Conservation (phyloP, 305 asterid species). For the Solanum hybrid region DNA sequence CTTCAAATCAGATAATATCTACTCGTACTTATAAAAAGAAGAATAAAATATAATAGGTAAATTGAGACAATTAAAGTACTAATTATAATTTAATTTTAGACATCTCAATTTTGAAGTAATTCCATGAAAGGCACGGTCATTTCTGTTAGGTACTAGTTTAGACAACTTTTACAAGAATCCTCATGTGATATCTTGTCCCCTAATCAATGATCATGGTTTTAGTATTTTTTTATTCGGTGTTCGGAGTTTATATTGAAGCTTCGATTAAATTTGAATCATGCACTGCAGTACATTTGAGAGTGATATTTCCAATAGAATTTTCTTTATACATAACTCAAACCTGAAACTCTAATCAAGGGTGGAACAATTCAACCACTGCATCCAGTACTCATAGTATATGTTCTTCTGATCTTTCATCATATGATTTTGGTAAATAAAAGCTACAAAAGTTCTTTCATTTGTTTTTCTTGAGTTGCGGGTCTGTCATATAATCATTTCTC, state of each 20-base stretch:
- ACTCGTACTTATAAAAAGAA: not conserved
- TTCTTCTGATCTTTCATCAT: not conserved
- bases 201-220: not conserved
- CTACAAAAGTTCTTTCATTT: not conserved
- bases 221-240: not conserved
- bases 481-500: not conserved
- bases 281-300: accelerated
- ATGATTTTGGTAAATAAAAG: not conserved
- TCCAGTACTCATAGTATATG: not conserved
- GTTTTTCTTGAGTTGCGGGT: not conserved
- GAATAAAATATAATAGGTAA: no score
- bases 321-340: no score
- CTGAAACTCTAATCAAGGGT: not conserved
- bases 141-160: not conserved
- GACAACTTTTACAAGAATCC: not conserved
- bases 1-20: no score
- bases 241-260: accelerated
- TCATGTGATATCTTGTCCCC: not conserved
- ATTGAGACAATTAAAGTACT: not conserved
- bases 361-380: accelerated
- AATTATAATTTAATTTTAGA: not conserved
- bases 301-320: accelerated
- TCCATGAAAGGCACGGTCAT: not conserved
- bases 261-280: not conserved
- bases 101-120: not conserved